Base-by-base conservation (phyloP, 2,329 filamentous ascomycete genomes). In the Neonectria magnoliae region DNA sequence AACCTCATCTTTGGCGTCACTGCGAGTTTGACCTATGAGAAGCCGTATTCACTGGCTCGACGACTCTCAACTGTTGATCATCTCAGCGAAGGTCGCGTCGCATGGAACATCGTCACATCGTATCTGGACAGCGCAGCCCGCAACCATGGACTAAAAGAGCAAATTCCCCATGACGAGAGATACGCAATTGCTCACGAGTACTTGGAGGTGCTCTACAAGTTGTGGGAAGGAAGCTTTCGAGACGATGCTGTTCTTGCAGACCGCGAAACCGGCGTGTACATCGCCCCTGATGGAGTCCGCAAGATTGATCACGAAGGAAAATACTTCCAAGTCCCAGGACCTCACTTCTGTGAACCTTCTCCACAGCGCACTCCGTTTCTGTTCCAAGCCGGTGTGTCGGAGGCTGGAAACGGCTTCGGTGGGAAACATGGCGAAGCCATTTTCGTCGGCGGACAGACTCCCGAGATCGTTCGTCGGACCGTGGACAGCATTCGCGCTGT, bases 51-150 rank as follows among this genome's bases (percentile, higher is more conserved):
- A 0, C 64, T 81, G 22, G 79, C 79, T 1, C 68, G 78, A n/a
- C 68, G 71, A 20, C 78, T 79, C 55, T 72, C 76, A 2, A 77
- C 76, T 0, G 66, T 80, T 5, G 77, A 80, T 60, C 77, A 80
- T 53, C 65, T 79, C 9, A 77, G 75, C 5, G 72, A 76, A 33
- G 78, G 78, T 1, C 57, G 77, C 13, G 71, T 80, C 7, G 79
- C 76, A 1, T 85, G 83, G 83, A 85, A 86, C 56, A 82, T 85
- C 41, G 83, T 85, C 0, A 85, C 83, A 0, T 80, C 76, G 13
- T 84, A 84, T 41, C 16, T 62, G 29, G 60, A 62, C 11, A 62
- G 53, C 6, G 60, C 60, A 7, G 60, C 60, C 9, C 47, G 53
- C 20, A 62, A 62, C 20, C 60, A 57, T 18, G 60, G 60, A 7